Evolutionary conservation across 768 basidiomycete species (phyloP), one percentile per base, ranked within the genome.

Genomic region (Podaxis rugospora): DNA sequence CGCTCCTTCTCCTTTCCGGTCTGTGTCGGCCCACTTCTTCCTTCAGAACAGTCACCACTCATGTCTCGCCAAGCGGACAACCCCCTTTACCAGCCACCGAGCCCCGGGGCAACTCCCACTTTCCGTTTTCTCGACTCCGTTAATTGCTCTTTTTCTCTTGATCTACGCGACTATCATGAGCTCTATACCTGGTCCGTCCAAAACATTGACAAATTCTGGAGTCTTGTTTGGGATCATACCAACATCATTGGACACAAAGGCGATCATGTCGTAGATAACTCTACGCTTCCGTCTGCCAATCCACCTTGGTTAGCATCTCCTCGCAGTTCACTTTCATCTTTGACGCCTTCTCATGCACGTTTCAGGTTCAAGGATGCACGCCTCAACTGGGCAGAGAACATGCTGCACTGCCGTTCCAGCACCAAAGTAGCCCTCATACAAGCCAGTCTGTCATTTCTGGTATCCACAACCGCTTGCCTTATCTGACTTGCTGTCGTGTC

Each of bases 331-430:
- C 52, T 60, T 14, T 46, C 21, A 49, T 55, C 49, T 21, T 60
- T 25, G 32, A 11, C 61, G 57, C 57, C 57, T 59, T 56, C 57
- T 49, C 49, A 52, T 63, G 44, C 61, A 62, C 51, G 55, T 58
- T 65, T 27, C 66, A 80, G 78, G 79, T 80, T 92, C 72, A 66
- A 72, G 27, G 80, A 83, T 54, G 85, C 90, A 3, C 76, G 72
- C 35, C 71, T 92, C 50, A 92, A 92, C 68, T 92, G 87, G 85
- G 89, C 91, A 21, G 89, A 93, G 75, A 92, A 92, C 67, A 87
- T 92, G 83, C 75, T 92, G 39, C 74, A 75, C 28, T 80, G 77
- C 68, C 83, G 86, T 62, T 82, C 83, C 40, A 69, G 75, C 28
- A 73, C 79, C 59, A 87, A 86, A 69, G 67, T 81, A 3, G 90